Base-by-base conservation (phyloP, 805 yeast genomes). In the Candida pseudoglaebosa region DNA sequence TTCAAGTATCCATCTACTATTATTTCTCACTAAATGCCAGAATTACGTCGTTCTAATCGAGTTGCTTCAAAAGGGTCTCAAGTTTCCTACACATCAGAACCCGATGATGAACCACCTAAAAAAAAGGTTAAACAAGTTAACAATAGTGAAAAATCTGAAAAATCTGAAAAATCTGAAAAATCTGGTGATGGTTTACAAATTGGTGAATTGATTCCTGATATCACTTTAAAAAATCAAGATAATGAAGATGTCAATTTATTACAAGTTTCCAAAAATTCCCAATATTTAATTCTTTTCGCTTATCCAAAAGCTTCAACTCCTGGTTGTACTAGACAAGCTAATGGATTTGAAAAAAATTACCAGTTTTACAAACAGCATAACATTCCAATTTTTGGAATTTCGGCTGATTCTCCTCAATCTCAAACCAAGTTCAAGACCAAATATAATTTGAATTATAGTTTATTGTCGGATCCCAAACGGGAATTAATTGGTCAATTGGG, bases 271-370 rank as follows among this genome's bases (percentile, higher is more conserved):
- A 46, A 48, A 21, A 49, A 54, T 18, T 45, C 60, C 21, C 65
- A 62, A 48, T 65, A 56, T 38, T 38, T 68, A 43, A 67, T 69
- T 18, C 62, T 69, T 29, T 69, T 69, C 43, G 84, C 95, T 14
- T 91, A 90, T 56, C 98, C 98, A 38, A 82, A 75, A 54, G 98
- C 98, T 0, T 79, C 84, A 18, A 91, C 98, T 0, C 96, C 96
- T 1, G 99, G 99, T 3, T 93, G 99, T 62, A 91, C 99, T 1
- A 77, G 88, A 50, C 99, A 91, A 64, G 97, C 90, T 2, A 76
- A 84, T 57, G 96, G 96, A 0, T 93, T 84, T 58, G 80, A 93
- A 50, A 81, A 77, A 47, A 77, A 77, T 49, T 81, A 65, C 57
- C 67, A 71, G 2, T 66, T 72, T 30, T 73, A 84, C 51, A 59